phyloP scores from a whole-genome alignment of 805 yeast species.

The Metschnikowia kofuensis region DNA sequence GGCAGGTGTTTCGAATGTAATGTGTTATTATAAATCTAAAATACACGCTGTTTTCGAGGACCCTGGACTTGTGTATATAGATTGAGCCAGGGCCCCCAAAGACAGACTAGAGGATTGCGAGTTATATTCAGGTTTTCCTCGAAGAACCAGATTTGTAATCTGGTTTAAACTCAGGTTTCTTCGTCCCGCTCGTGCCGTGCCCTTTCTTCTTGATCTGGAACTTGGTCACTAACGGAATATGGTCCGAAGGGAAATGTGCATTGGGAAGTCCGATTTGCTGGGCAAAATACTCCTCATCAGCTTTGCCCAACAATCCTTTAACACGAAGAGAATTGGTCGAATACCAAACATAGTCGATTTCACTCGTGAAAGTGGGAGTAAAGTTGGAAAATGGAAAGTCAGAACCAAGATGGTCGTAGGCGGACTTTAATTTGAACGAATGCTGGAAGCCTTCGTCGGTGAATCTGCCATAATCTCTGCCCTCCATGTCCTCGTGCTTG shows the following conservation, averaged over 20 bases:
- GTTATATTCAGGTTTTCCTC: conserved; percentile 32
- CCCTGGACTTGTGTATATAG: too few relatives aligned
- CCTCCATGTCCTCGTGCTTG: conserved; percentile 76
- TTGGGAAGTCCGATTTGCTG: conserved; percentile 91
- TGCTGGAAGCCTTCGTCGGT: conserved; percentile 88
- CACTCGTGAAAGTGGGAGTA: conserved; percentile 90
- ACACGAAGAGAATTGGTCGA: conserved; percentile 78
- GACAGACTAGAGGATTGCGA: too few relatives aligned
- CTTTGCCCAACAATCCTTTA: conserved; percentile 79
- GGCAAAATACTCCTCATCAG: conserved; percentile 73
- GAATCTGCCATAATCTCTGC: conserved; percentile 86
- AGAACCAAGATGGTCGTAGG: conserved; percentile 71
- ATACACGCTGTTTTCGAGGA: conserved; percentile 11
- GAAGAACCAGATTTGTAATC: conserved; percentile 42
- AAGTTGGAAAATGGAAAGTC: conserved; percentile 94
- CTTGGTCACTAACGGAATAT: conserved; percentile 79
- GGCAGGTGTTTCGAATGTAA: too few relatives aligned
- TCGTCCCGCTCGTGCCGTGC: conserved; percentile 18
- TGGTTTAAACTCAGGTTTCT: conserved; percentile 44
- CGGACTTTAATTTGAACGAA: conserved; percentile 75
- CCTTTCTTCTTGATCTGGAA: conserved; percentile 62
- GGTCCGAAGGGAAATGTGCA: conserved; percentile 92
- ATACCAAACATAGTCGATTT: conserved; percentile 95
- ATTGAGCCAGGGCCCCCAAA: too few relatives aligned
- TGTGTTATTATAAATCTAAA: conserved; percentile 12